Evolutionary conservation across 345 rosid genomes (phyloP), one percentile per base, ranked within the genome.

Genomic region (Pugionium cornutum): DNA sequence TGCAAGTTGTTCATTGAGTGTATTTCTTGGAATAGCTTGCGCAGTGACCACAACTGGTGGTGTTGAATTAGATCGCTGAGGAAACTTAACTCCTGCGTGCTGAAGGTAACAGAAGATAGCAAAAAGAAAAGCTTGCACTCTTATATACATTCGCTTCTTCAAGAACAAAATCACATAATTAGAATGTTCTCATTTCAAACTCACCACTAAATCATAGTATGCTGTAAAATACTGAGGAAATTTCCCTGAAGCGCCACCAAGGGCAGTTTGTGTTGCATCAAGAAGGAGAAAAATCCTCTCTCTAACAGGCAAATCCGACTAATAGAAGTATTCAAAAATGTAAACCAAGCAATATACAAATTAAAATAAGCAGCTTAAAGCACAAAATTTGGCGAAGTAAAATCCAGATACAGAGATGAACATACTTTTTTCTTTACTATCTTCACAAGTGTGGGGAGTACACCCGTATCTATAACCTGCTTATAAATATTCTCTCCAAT

Each of bases 231-330:
- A 92, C 77, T 88, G 94, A 45, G 98, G 92, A 74, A 88, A 89
- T 76, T 81, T 89, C 67, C 98, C 97, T 42, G 88, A 63, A 69
- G 90, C 82, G 62, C 97, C 97, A 62, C 97, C 98, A 62, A 92
- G 83, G 59, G 97, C 82, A 52, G 96, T 89, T 78, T 92, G 98
- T 37, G 95, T 89, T 43, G 98, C 98, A 82, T 92, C 97, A 50
- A 92, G 83, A 78, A 92, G 98, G 53, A 89, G 88, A 80, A 92
- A 92, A 71, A 88, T 82, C 83, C 83, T 89, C 78, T 85, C 98
- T 62, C 96, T 80, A 36, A 88, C 87, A 48, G 96, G 91, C 69
- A 85, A 74, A 33, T 89, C 97, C 52, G 90, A 76, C 98, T 92
- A 86, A 58, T 62, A 27, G 2, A 29, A 39, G 61, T 57, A 39